Evolutionary conservation across 495 filamentous ascomycete genomes (phyloP).

Genomic region (Penicillium robsamsonii): DNA sequence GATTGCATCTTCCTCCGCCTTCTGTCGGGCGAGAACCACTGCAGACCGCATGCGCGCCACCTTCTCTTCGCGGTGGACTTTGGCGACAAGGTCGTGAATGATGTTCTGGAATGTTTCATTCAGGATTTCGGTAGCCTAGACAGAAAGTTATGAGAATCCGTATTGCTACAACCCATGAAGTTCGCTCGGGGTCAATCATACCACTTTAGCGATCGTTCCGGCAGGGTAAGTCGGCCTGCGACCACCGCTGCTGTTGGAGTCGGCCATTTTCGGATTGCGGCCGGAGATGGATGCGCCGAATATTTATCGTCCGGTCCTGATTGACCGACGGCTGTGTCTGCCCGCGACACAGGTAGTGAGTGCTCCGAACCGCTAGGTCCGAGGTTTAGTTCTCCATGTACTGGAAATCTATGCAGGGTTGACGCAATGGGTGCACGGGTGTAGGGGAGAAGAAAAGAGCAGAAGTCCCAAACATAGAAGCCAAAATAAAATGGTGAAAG

Average conservation of each 20-base stretch:
- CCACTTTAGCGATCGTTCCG: conserved; percentile 47
- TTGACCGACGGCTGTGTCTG: conserved; percentile 25
- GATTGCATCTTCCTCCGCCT: conserved; percentile 52
- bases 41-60: conserved; percentile 69
- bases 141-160: conserved; percentile 12
- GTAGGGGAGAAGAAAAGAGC: conserved; percentile 15
- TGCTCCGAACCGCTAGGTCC: conserved; percentile 23
- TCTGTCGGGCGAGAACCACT: conserved; percentile 67
- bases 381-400: conserved; percentile 31
- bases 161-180: not conserved
- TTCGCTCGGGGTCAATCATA: conserved; percentile 22
- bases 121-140: conserved; percentile 52
- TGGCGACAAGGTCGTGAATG: conserved; percentile 66
- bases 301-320: conserved; percentile 15
- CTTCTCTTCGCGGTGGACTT: conserved; percentile 73
- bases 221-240: conserved; percentile 35
- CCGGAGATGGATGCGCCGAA: conserved; percentile 11
- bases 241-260: conserved; percentile 37
- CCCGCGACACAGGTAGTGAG: conserved; percentile 28
- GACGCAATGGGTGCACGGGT: conserved; percentile 17
- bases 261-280: conserved; percentile 36
- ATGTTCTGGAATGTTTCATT: conserved; percentile 72
- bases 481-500: not conserved
- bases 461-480: conserved; percentile 5
- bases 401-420: conserved; percentile 29